Evolutionary conservation across 148 eudicot species (phyloP).

Genomic region (Chenopodium suecicum): DNA sequence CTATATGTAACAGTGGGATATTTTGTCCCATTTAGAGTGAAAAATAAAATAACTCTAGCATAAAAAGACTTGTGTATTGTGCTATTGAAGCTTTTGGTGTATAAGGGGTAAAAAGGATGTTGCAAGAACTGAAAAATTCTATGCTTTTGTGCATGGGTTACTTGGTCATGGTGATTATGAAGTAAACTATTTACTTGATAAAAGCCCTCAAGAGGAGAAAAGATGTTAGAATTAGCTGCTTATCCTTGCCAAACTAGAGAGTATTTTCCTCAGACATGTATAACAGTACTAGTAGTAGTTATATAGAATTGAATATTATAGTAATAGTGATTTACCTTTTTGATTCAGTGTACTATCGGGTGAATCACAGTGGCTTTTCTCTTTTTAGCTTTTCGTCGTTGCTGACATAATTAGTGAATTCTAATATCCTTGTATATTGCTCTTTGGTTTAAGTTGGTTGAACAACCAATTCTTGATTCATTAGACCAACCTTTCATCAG

Average conservation of each 20-base stretch:
- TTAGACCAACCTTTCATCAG: slow-evolving; percentile 19
- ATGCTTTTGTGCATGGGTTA: no score
- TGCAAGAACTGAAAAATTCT: neutral
- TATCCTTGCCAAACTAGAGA: no score
- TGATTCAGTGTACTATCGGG: neutral
- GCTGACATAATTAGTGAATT: neutral
- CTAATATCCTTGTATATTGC: neutral
- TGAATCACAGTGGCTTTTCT: neutral
- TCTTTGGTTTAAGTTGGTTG: slow-evolving; percentile 26
- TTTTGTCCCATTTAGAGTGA: neutral
- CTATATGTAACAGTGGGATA: neutral
- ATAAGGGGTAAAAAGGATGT: neutral
- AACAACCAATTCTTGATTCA: slow-evolving; percentile 18
- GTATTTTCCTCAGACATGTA: no score
- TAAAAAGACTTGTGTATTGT: no score
- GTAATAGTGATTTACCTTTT: neutral
- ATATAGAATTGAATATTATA: no score
- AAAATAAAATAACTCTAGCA: neutral
- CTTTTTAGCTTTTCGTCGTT: slow-evolving; percentile 11
- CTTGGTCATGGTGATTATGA: no score
- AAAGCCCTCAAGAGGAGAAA: neutral
- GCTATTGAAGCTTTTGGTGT: neutral
- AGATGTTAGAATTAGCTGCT: neutral
- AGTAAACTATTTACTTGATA: neutral
- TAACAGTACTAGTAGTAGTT: no score